Conservation (phyloP, 2,329 filamentous ascomycete species). For the Cladophialophora psammophila region DNA sequence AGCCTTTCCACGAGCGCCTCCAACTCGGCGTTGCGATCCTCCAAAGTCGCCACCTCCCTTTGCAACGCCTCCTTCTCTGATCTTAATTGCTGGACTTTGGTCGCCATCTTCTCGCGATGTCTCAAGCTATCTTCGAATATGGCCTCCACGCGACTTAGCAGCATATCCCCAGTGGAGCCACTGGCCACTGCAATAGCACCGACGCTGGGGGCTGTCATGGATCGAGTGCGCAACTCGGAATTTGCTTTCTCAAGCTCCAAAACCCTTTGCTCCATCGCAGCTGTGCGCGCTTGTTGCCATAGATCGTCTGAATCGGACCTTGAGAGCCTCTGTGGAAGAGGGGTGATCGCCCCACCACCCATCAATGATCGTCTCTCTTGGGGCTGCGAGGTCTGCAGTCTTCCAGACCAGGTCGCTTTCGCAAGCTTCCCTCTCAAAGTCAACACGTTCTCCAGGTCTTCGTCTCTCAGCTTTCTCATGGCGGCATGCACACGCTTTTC, state of each 20-base stretch:
- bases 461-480: conserved; percentile 51
- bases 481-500: conserved; percentile 50
- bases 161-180: background rate
- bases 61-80: conserved; percentile 51
- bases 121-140: conserved; percentile 50
- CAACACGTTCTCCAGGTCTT: conserved; percentile 52
- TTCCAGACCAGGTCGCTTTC: conserved; percentile 48
- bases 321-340: conserved; percentile 38
- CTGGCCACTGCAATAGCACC: background rate
- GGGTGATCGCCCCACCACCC: conserved; percentile 40
- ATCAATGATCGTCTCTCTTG: conserved; percentile 3
- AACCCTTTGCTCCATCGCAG: conserved; percentile 52
- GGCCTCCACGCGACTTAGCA: conserved; percentile 48
- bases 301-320: conserved; percentile 47
- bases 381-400: conserved; percentile 12
- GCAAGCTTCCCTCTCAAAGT: conserved; percentile 50
- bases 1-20: conserved; percentile 55
- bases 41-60: conserved; percentile 48
- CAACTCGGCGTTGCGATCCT: conserved; percentile 50
- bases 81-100: conserved; percentile 48
- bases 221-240: conserved; percentile 45
- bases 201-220: background rate
- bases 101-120: conserved; percentile 49
- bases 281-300: conserved; percentile 52
- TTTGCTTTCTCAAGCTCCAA: conserved; percentile 53